These are phyloP conservation scores for Angophora floribunda DNA, from an alignment of 345 rosid genomes.

Conservation along the genomic window DNA sequence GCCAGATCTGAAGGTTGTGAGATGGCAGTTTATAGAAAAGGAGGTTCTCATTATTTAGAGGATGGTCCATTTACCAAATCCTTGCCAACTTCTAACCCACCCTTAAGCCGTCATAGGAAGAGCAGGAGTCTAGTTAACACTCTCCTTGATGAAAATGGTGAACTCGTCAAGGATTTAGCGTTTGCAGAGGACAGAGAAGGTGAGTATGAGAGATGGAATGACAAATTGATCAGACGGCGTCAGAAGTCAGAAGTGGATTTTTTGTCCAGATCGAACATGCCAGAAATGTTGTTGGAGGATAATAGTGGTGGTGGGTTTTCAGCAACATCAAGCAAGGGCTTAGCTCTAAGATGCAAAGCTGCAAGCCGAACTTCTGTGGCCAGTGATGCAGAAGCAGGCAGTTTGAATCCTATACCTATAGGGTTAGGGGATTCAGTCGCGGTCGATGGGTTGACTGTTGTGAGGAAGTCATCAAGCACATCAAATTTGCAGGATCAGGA, in stretches of 20 bases:
- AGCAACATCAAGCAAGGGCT: constrained; percentile 41
- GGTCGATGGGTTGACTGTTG: constrained; percentile 20
- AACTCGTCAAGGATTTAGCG: constrained; percentile 2
- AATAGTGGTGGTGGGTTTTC: constrained; percentile 39
- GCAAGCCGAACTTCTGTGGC: constrained; percentile 18
- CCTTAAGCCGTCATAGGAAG: constrained; percentile 34
- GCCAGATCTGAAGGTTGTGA: constrained; percentile 35
- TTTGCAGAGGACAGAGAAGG: constrained; percentile 16
- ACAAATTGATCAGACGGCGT: constrained; percentile 45
- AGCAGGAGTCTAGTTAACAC: constrained; percentile 53
- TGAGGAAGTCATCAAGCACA: constrained; percentile 77
- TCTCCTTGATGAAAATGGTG: constrained; percentile 32
- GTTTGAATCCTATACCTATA: constrained; percentile 6
- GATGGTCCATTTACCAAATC: constrained; percentile 19
- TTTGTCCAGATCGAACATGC: constrained; percentile 7
- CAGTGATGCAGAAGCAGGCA: constrained; percentile 19
- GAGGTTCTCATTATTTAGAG: constrained; percentile 14
- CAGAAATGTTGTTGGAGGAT: constrained; percentile 58
- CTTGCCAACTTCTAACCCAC: constrained; percentile 18
- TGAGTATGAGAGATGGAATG: constrained; percentile 20
- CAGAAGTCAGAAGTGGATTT: constrained; percentile 60
- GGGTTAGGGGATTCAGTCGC: constrained; percentile 14
- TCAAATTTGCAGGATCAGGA: constrained; percentile 60
- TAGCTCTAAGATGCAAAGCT: constrained; percentile 64
- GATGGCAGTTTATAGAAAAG: constrained; percentile 34